phyloP scores from a whole-genome alignment of 352 stramenopile species.

The Globisporangium parvum region DNA sequence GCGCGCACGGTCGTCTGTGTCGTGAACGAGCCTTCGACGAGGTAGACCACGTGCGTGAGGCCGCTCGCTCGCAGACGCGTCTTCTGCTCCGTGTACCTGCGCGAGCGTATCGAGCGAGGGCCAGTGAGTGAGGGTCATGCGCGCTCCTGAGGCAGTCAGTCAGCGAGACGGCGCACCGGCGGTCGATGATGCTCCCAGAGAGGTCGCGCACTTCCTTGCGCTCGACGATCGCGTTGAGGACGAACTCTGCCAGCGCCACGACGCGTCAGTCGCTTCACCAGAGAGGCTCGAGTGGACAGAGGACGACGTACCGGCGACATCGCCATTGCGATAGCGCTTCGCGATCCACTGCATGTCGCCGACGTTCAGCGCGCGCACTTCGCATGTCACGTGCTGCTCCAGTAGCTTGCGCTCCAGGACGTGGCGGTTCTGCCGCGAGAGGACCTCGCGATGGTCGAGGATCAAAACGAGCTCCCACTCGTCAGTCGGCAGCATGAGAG shows the following conservation, averaged over 20 bases:
- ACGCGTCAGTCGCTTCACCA: not conserved
- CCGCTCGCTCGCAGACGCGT: constrained; percentile 52
- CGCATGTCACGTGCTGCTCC: constrained; percentile 70
- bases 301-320: constrained; percentile 7
- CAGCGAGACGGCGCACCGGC: constrained; percentile 1
- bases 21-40: constrained; percentile 74
- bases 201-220: constrained; percentile 78
- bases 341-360: constrained; percentile 80
- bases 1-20: constrained; percentile 64
- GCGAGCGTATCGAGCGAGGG: not conserved
- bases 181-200: constrained; percentile 78
- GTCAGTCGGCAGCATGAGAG: constrained; percentile 28
- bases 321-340: constrained; percentile 32
- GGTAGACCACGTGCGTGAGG: constrained; percentile 75
- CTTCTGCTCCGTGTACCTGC: constrained; percentile 70
- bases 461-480: constrained; percentile 75
- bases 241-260: constrained; percentile 32
- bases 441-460: constrained; percentile 77
- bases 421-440: constrained; percentile 61
- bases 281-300: not conserved
- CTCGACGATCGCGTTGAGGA: constrained; percentile 82
- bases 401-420: constrained; percentile 80
- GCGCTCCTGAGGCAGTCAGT: too few species aligned
- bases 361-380: constrained; percentile 68
- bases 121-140: not conserved